These are phyloP conservation scores for Apiospora kogelbergensis DNA, from an alignment of 2,329 filamentous ascomycete genomes.

Conservation along the genomic window DNA sequence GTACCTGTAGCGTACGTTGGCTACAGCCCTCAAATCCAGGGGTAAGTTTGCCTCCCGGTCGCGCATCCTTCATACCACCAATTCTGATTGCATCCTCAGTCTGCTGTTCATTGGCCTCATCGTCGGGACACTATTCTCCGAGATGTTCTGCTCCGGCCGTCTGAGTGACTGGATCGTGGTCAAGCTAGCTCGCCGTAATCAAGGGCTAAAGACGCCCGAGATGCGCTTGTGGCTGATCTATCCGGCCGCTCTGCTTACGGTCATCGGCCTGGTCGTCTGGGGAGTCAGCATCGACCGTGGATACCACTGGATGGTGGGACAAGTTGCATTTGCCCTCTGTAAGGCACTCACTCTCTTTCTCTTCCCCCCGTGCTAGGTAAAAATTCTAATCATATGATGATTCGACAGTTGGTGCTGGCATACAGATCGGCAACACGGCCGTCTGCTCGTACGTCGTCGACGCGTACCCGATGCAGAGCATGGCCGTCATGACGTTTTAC, in stretches of 20 bases:
- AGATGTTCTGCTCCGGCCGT: slow-evolving; percentile 51
- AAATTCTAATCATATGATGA: background rate
- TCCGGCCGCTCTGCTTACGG: slow-evolving; percentile 48
- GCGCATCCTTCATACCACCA: background rate
- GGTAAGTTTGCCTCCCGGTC: slow-evolving; percentile 29
- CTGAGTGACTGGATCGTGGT: slow-evolving; percentile 52
- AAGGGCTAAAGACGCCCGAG: slow-evolving; percentile 45
- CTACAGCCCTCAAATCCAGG: slow-evolving; percentile 50
- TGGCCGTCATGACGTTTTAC: slow-evolving; percentile 55
- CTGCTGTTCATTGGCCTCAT: slow-evolving; percentile 54
- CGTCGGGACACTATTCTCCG: slow-evolving; percentile 50
- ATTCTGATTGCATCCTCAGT: slow-evolving; percentile 17
- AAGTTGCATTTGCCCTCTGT: slow-evolving; percentile 56
- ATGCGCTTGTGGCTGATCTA: slow-evolving; percentile 58
- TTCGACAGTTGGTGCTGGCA: slow-evolving; percentile 47
- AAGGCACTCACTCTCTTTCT: slow-evolving; percentile 20
- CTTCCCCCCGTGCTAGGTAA: background rate
- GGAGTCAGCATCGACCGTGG: slow-evolving; percentile 51
- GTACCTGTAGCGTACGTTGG: slow-evolving; percentile 50
- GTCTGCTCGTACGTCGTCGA: slow-evolving; percentile 55
- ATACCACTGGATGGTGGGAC: slow-evolving; percentile 58
- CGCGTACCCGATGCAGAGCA: slow-evolving; percentile 54
- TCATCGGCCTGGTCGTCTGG: slow-evolving; percentile 53
- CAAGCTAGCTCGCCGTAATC: slow-evolving; percentile 43
- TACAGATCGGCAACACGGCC: slow-evolving; percentile 57